A percentile compares a stretch with the other conserved stretches of the same genome.
These are phyloP conservation scores for Fraxinus greggii DNA, from an alignment of 305 asterid genomes.

Conservation along the genomic window DNA sequence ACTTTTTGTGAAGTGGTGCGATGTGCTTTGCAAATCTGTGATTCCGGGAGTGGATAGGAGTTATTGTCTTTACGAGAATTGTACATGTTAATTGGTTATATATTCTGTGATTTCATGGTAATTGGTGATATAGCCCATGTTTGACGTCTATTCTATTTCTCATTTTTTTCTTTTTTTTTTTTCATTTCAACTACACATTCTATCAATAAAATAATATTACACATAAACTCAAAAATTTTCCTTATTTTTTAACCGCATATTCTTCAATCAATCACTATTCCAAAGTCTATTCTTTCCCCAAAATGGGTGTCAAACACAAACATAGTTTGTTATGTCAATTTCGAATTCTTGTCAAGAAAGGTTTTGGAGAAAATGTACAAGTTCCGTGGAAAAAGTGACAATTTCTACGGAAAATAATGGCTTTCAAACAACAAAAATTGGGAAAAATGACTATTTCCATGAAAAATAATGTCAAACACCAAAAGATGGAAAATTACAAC, in stretches of 20 bases:
- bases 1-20: slow-evolving; percentile 55
- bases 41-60: slow-evolving; percentile 35
- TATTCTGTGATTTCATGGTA: neutral
- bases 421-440: neutral
- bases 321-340: neutral
- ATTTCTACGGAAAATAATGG: neutral
- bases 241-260: too few species aligned
- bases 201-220: too few species aligned
- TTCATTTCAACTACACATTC: too few species aligned
- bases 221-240: too few species aligned
- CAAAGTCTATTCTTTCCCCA: too few species aligned
- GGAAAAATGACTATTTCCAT: neutral
- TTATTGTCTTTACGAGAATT: slow-evolving; percentile 56
- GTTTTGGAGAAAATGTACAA: neutral
- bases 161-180: too few species aligned
- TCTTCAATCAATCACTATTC: too few species aligned
- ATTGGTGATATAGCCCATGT: neutral
- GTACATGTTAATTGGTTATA: slow-evolving; percentile 23
- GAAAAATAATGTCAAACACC: neutral
- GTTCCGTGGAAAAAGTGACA: neutral
- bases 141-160: too few species aligned
- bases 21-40: slow-evolving; percentile 44
- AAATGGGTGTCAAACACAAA: too few species aligned
- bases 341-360: neutral
- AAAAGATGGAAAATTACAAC: neutral